Conservation (phyloP, 768 basidiomycete species). For the Termitomyces sp. region DNA sequence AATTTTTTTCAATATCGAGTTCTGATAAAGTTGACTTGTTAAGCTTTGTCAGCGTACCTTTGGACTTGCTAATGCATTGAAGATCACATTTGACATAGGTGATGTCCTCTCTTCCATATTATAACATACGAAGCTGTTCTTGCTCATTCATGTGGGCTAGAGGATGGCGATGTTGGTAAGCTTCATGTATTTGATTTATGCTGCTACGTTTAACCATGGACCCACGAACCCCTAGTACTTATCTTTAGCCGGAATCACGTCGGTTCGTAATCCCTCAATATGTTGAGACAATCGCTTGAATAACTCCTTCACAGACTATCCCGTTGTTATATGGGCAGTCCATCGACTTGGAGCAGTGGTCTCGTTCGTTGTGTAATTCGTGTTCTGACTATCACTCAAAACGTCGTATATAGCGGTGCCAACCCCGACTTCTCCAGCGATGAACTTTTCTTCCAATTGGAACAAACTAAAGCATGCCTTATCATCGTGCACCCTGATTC, state of each 20-base stretch:
- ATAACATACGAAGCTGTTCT: neutral
- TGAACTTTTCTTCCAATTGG: constrained; percentile 53
- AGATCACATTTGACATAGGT: constrained; percentile 38
- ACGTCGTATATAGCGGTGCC: constrained; percentile 36
- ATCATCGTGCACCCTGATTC: constrained; percentile 43
- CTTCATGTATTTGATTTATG: neutral
- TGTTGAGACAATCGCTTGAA: neutral
- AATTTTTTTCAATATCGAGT: too few relatives aligned
- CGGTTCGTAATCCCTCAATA: constrained; percentile 28
- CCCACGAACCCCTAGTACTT: constrained; percentile 47
- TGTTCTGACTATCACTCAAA: neutral
- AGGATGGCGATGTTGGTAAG: constrained; percentile 47
- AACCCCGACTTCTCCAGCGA: constrained; percentile 51
- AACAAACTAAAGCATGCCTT: constrained; percentile 40
- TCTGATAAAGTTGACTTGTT: neutral
- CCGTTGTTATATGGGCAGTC: constrained; percentile 49
- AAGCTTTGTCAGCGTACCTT: constrained; percentile 42
- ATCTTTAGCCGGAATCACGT: constrained; percentile 65
- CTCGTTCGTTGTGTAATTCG: constrained; percentile 33
- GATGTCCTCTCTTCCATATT: neutral
- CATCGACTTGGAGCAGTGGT: constrained; percentile 53
- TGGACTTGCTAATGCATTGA: constrained; percentile 43
- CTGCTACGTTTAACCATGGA: neutral
- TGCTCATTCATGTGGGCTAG: constrained; percentile 18
- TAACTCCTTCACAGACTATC: constrained; percentile 34